phyloP scores from a whole-genome alignment of 139 green algal genomes.

The Dunaliella primolecta region DNA sequence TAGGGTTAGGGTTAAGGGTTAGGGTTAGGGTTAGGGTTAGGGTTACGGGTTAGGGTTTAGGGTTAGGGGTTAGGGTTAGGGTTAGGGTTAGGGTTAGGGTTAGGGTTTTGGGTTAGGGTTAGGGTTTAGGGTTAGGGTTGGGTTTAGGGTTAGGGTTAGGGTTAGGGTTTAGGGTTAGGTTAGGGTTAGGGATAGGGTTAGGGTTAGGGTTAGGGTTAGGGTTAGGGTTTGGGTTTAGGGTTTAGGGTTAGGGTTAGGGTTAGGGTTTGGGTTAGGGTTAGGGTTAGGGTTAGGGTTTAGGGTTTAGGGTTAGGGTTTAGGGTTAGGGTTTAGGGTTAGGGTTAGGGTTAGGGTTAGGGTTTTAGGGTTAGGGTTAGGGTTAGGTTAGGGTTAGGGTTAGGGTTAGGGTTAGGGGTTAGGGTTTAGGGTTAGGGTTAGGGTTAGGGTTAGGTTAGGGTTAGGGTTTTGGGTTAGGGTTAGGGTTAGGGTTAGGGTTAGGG shows the following conservation, averaged over 20 bases:
- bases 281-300: neutral
- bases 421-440: conserved; percentile 2
- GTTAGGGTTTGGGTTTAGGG: neutral
- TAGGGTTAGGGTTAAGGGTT: conserved; percentile 2
- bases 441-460: conserved; percentile 3
- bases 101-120: too few relatives aligned
- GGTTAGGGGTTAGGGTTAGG: too few relatives aligned
- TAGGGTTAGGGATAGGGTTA: too few relatives aligned
- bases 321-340: conserved; percentile 2
- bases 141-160: too few relatives aligned
- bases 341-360: conserved; percentile 3
- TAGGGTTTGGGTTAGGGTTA: neutral
- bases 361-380: too few relatives aligned
- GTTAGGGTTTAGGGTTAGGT: conserved; percentile 3
- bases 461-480: too few relatives aligned
- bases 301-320: neutral
- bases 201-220: neutral
- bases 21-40: conserved; percentile 2
- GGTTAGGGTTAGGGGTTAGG: too few relatives aligned
- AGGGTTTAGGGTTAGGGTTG: too few relatives aligned
- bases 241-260: neutral
- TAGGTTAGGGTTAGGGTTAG: too few relatives aligned
- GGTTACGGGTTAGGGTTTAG: too few relatives aligned
- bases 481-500: neutral
- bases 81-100: too few relatives aligned